phyloP scores from a whole-genome alignment of 352 stramenopile species.

The Phytophthora ramorum region DNA sequence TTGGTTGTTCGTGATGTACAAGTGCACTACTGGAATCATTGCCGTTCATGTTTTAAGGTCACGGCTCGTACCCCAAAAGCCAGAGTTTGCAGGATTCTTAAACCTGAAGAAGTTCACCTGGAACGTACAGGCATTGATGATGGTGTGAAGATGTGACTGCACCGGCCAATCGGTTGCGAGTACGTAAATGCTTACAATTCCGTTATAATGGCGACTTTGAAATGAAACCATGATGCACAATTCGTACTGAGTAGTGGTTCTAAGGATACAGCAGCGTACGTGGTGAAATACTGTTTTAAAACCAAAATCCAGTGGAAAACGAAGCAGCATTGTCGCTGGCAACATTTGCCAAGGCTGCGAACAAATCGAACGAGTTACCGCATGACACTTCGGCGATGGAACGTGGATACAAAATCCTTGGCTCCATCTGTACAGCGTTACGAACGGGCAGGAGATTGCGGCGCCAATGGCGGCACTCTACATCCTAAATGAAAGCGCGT shows the following conservation, averaged over 20 bases:
- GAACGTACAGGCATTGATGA: background rate
- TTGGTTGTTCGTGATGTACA: slow-evolving; percentile 20
- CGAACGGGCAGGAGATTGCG: slow-evolving; percentile 2
- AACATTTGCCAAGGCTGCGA: background rate
- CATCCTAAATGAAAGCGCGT: background rate
- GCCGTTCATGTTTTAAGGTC: slow-evolving; percentile 24
- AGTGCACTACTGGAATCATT: slow-evolving; percentile 25
- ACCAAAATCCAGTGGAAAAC: background rate
- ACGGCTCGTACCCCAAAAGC: slow-evolving; percentile 8
- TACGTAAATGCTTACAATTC: slow-evolving; percentile 35
- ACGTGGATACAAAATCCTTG: background rate
- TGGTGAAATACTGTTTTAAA: slow-evolving; percentile 26
- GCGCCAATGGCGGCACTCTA: slow-evolving; percentile 17
- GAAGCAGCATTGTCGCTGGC: background rate
- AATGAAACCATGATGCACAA: slow-evolving; percentile 35
- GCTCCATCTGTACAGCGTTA: slow-evolving; percentile 4
- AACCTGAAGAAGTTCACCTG: slow-evolving; percentile 3
- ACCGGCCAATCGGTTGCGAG: slow-evolving; percentile 18
- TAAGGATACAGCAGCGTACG: slow-evolving; percentile 13
- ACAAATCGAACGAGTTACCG: background rate
- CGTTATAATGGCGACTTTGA: slow-evolving; percentile 4
- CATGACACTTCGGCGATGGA: background rate
- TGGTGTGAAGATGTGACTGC: background rate
- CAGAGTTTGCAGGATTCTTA: slow-evolving; percentile 13
- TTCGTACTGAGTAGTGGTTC: slow-evolving; percentile 5